These are phyloP conservation scores for Yamadazyma kanchanaburiensis DNA, from an alignment of 1,139 yeast species.

Conservation along the genomic window DNA sequence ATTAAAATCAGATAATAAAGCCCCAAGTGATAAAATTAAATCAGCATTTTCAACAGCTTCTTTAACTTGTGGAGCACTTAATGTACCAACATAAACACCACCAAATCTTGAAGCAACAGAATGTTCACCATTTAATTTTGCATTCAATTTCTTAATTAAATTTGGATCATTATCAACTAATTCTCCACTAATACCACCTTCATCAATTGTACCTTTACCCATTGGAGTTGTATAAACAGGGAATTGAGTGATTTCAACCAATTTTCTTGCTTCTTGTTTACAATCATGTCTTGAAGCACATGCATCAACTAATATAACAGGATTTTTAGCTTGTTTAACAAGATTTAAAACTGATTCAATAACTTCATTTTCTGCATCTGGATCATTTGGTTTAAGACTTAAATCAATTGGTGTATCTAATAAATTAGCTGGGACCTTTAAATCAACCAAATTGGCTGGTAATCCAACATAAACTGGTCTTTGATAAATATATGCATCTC, in stretches of 20 bases:
- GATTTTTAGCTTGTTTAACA: slow-evolving; percentile 58
- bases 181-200: slow-evolving; percentile 39
- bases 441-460: slow-evolving; percentile 79
- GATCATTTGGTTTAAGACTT: slow-evolving; percentile 57
- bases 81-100: slow-evolving; percentile 82
- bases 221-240: slow-evolving; percentile 86
- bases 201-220: slow-evolving; percentile 84
- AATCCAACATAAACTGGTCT: slow-evolving; percentile 82
- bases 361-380: slow-evolving; percentile 71
- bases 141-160: slow-evolving; percentile 22
- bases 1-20: slow-evolving; percentile 81
- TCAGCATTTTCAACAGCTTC: slow-evolving; percentile 76
- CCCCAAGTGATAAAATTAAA: slow-evolving; percentile 75
- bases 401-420: slow-evolving; percentile 66
- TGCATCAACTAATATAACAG: slow-evolving; percentile 79
- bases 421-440: slow-evolving; percentile 51
- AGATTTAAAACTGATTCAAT: slow-evolving; percentile 52
- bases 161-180: slow-evolving; percentile 24
- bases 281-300: slow-evolving; percentile 80
- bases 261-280: slow-evolving; percentile 54
- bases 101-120: slow-evolving; percentile 64
- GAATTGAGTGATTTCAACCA: slow-evolving; percentile 70
- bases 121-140: slow-evolving; percentile 20
- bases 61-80: slow-evolving; percentile 73
- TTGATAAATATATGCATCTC: slow-evolving; percentile 67